Evolutionary conservation across 345 rosid genomes (phyloP), one percentile per base, ranked within the genome.

Genomic region (Gossypium bickii): DNA sequence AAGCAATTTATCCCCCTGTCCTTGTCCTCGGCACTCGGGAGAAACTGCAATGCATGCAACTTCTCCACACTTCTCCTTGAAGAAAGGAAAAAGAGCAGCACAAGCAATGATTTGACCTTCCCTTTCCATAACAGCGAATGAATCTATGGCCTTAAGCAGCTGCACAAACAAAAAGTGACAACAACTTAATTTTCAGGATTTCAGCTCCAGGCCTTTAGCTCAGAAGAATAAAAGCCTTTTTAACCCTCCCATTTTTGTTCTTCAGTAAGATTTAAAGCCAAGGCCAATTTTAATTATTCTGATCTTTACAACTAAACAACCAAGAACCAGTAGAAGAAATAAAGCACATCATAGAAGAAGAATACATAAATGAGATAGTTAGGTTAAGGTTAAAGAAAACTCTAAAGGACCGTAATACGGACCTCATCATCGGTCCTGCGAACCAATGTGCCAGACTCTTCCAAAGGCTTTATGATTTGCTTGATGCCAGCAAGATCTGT

Each of bases 21-120:
- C 97, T 87, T 94, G 97, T 69, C 97, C 98, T 55, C 92, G 93
- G 70, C 98, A 94, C 38, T 94, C 97, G 48, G 97, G 77, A 72
- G 98, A 84, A 80, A 94, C 98, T 10, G 94, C 98, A 67, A 94
- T 91, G 69, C 95, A 89, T 57, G 98, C 98, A 77, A 94, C 90
- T 81, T 94, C 98, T 74, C 98, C 98, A 68, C 95, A 91, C 73
- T 91, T 89, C 1, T 89, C 98, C 74, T 89, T 82, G 77, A 82
- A 87, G 83, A 87, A 94, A 49, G 95, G 97, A 70, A 94, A 88
- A 79, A 94, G 86, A 69, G 98, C 98, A 67, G 98, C 97, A 78
- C 97, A 91, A 56, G 98, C 97, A 15, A 94, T 87, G 55, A 94
- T 81, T 77, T 94, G 98, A 60, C 64, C 64, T 60, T 60, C 43